Base-by-base conservation (phyloP, 306 rosid genomes). In the Psophocarpus tetragonolobus region DNA sequence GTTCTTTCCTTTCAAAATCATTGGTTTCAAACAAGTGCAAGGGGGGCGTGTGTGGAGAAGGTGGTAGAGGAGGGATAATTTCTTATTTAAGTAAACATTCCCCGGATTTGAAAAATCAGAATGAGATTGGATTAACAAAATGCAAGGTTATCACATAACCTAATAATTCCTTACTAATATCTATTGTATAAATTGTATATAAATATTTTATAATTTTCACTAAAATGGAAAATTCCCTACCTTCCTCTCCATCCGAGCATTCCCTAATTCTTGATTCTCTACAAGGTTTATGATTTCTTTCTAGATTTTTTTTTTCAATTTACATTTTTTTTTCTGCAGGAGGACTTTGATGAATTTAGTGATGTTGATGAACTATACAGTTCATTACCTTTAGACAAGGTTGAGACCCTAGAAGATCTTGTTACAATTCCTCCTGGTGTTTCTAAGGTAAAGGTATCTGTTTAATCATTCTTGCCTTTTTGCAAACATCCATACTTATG, bases 341-440 rank as follows among this genome's bases (percentile, higher is more conserved):
- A 95, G 41, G 97, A 92, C 83, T 92, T 92, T 82, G 97, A 92
- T 8, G 97, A 92, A 2, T 95, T 95, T 73, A 74, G 67, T 83
- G 98, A 95, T 33, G 97, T 92, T 71, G 98, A 95, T 83, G 97
- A 92, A 51, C 90, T 95, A 77, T 95, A 95, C 85, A 86, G 80
- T 83, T 84, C 96, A 35, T 82, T 95, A 62, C 94, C 97, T 51
- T 71, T 92, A 65, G 99, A 95, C 77, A 95, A 88, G 86, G 99
- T 95, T 86, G 99, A 95, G 76, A 86, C 93, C 39, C 89, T 92
- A 41, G 99, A 95, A 91, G 99, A 95, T 76, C 89, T 94, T 81
- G 98, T 90, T 32, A 58, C 84, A 67, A 87, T 88, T 32, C 93
- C 98, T 76, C 87, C 99, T 63, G 88, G 90, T 74, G 84, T 92